Evolutionary conservation across 495 filamentous ascomycete species (phyloP), one percentile per base, ranked within the genome.

Genomic region (Aspergillus wentii): DNA sequence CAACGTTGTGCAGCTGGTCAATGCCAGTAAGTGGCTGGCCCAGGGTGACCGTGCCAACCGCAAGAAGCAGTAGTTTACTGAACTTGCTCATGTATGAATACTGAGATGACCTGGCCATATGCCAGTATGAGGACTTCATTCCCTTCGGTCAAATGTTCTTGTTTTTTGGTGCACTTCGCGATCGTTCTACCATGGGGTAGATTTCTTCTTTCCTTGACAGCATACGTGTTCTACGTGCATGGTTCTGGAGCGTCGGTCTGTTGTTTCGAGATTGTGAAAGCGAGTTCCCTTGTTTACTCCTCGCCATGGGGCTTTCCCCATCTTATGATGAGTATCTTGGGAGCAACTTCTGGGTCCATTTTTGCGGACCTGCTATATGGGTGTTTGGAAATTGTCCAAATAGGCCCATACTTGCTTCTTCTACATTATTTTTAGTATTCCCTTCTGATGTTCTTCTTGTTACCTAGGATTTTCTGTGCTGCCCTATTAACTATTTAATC

Each of bases 1-100:
- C 68, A 97, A 97, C 54, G 75, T 96, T 23, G 72, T 97, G 29
- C 94, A 99, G 66, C 71, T 99, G 37, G 79, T 95, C 53, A 94
- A 95, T 66, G 94, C 94, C 8, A 85, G 86, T 62, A 78, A 78
- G 51, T 95, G 89, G 85, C 66, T 98, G 32, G 92, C 87, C 1
- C 88, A 96, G 66, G 87, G 89, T 14, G 92, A 98, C 33, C 43
- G 58, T 36, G 55, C 59, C 40, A 62, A 44, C 52, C 62, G 43
- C 14, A 51, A 48, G 52, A 51, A 63, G 50, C 50, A 52, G 34
- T 63, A 56, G 44, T 38, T 16, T 17, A n/a, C 22, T n/a, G n/a
- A n/a, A n/a, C n/a, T n/a, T n/a, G n/a, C n/a, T n/a, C n/a, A n/a
- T n/a, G n/a, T n/a, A n/a, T n/a, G n/a, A n/a, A n/a, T n/a, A n/a